phyloP scores from a whole-genome alignment of 352 stramenopile genomes.

The Pythium brassicae region DNA sequence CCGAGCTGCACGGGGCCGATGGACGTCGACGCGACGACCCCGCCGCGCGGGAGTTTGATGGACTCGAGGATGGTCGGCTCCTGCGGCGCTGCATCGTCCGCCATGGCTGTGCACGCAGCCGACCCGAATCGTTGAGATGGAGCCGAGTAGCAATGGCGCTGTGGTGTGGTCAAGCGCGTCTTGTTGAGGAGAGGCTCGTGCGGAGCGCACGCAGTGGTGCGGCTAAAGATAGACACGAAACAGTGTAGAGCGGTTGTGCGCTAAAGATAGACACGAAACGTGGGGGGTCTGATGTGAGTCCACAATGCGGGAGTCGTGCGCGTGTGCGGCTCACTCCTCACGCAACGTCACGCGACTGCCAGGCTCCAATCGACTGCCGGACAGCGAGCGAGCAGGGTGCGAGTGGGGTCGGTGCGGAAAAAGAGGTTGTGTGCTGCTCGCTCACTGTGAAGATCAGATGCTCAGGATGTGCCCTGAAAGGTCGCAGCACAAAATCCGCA shows the following conservation, averaged over 20 bases:
- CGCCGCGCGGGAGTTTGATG: conserved; percentile 67
- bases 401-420: too few species aligned
- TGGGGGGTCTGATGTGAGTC: too few species aligned
- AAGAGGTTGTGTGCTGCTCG: too few species aligned
- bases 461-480: background rate
- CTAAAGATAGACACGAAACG: background rate
- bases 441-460: background rate
- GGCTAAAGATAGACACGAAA: background rate
- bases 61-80: conserved; percentile 45
- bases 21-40: conserved; percentile 70
- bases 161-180: background rate
- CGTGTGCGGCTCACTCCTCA: too few species aligned
- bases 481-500: background rate
- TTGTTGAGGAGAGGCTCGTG: background rate
- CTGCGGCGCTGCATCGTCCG: conserved; percentile 5
- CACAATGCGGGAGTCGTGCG: background rate
- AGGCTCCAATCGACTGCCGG: background rate
- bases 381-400: background rate
- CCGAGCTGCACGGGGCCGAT: conserved; percentile 86
- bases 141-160: background rate
- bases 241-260: background rate
- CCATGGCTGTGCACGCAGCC: conserved; percentile 1
- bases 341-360: too few species aligned
- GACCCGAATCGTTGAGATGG: background rate
- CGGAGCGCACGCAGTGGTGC: background rate